Evolutionary conservation across 2,329 filamentous ascomycete genomes (phyloP), one percentile per base, ranked within the genome.

Genomic region (Fusarium acutatum): DNA sequence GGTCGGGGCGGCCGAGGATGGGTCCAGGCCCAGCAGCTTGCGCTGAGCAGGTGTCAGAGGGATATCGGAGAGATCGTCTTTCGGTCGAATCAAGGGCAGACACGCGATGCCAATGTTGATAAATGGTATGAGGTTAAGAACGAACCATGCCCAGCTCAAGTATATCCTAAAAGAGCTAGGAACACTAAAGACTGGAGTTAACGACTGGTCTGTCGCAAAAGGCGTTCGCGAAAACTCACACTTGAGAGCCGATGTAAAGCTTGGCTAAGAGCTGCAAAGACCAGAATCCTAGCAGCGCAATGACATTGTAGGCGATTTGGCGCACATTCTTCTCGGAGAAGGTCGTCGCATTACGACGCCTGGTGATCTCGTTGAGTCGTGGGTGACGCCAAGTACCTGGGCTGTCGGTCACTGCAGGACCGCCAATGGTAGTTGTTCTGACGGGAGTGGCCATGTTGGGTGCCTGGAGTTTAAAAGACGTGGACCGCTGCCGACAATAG

Each of bases 331-430:
- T 89, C 76, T 95, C 91, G 63, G 91, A 90, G 81, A 98, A 97
- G 53, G 88, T 93, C 20, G 91, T 90, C 26, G 91, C 92, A 81
- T 94, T 92, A 80, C 95, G 93, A 58, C 96, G 91, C 71, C 89
- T 89, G 22, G 93, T 91, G 80, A 99, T 97, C 83, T 98, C 96
- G 78, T 94, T 89, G 73, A 98, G 88, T 72, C 92, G 91, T 38
- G 96, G 96, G 81, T 99, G 96, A 79, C 91, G 90, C 96, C 96
- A 99, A 80, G 92, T 94, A 62, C 96, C 95, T 12, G 94, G 89
- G 76, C 88, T 90, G 60, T 90, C 88, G 34, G 82, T 79, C 28
- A 81, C 64, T 47, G 82, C 78, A 37, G 83, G 80, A 58, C 59
- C 80, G 81, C 86, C 80, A 79, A 87, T 70, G 73, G 88, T 79